These are phyloP conservation scores for Rhizoclosmatium globosum DNA, from an alignment of 192 early-diverging fungal genomes.

Conservation along the genomic window DNA sequence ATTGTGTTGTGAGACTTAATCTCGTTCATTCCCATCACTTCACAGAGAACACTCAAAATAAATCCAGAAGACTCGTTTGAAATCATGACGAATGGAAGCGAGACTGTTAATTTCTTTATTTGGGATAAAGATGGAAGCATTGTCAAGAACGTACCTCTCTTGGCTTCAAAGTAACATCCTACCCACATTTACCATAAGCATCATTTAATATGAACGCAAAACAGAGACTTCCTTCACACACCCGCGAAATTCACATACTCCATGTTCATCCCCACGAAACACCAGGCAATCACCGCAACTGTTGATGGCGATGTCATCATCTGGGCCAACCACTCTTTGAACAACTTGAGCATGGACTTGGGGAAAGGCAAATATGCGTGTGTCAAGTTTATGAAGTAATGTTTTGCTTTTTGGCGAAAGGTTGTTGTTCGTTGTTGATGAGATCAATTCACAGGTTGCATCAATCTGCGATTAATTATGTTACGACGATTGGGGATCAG, in stretches of 20 bases:
- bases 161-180: slow-evolving; percentile 56
- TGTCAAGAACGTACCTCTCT: slow-evolving; percentile 49
- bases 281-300: slow-evolving; percentile 56
- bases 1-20: slow-evolving; percentile 3
- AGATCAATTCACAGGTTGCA: slow-evolving; percentile 50
- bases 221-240: slow-evolving; percentile 59
- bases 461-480: slow-evolving; percentile 49
- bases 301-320: slow-evolving; percentile 59
- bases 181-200: no score
- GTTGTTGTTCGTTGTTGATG: neutral
- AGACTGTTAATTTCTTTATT: slow-evolving; percentile 54
- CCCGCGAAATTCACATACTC: slow-evolving; percentile 53
- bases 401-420: neutral
- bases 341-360: slow-evolving; percentile 57
- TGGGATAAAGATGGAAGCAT: slow-evolving; percentile 49
- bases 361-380: slow-evolving; percentile 58
- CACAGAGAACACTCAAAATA: slow-evolving; percentile 51
- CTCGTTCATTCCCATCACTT: neutral
- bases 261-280: slow-evolving; percentile 55
- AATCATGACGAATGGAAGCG: slow-evolving; percentile 54
- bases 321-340: slow-evolving; percentile 55
- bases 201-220: neutral
- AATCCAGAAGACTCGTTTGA: slow-evolving; percentile 59
- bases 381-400: slow-evolving; percentile 60
- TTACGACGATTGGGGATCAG: slow-evolving; percentile 45